These are phyloP conservation scores for Fusarium piperis DNA, from an alignment of 2,329 filamentous ascomycete species.

Conservation along the genomic window DNA sequence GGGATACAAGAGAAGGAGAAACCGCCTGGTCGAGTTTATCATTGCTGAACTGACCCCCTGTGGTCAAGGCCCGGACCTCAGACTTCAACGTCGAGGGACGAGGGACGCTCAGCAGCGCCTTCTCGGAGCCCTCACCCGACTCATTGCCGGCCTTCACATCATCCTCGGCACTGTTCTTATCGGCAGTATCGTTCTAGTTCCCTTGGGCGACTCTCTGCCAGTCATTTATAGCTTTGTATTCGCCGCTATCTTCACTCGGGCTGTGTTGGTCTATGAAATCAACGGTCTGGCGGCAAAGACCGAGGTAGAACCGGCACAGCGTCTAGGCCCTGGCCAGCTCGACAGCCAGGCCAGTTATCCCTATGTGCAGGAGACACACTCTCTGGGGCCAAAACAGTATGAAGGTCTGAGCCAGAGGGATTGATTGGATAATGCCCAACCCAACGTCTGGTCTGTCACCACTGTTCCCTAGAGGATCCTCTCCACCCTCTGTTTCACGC, in stretches of 20 bases:
- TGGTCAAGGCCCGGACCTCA: conserved; percentile 3
- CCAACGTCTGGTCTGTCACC: too few species aligned
- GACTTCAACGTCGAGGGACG: background rate
- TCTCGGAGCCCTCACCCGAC: background rate
- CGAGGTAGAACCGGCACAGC: background rate
- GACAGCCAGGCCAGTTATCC: background rate
- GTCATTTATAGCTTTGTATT: conserved; percentile 24
- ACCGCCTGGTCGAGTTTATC: background rate
- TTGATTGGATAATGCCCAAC: background rate
- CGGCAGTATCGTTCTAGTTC: conserved; percentile 16
- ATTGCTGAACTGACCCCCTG: conserved; percentile 16
- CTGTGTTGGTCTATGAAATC: conserved; percentile 11
- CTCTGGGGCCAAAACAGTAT: conserved; percentile 1
- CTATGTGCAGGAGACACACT: background rate
- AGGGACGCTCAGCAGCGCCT: background rate
- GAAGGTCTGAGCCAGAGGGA: conserved; percentile 1
- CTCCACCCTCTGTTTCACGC: too few species aligned
- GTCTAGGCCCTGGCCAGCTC: background rate
- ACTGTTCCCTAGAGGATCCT: too few species aligned
- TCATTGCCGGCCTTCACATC: conserved; percentile 15
- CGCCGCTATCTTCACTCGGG: conserved; percentile 11
- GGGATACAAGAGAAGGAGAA: background rate
- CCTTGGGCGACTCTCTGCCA: conserved; percentile 18
- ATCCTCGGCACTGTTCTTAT: conserved; percentile 19
- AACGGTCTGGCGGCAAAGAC: conserved; percentile 13